Base-by-base conservation (phyloP, 495 filamentous ascomycete genomes). In the Tetracladium setigerum region DNA sequence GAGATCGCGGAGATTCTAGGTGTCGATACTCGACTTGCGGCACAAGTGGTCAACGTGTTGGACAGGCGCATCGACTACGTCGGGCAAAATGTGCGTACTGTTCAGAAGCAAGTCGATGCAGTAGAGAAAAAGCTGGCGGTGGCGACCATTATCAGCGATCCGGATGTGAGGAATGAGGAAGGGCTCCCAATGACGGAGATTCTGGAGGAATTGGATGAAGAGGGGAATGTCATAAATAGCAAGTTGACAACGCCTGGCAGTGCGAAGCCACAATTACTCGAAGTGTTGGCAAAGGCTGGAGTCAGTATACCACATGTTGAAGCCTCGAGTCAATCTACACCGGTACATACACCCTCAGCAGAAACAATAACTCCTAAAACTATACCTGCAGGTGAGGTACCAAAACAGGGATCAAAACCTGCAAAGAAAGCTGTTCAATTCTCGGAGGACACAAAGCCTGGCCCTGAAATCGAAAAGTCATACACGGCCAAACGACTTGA, bases 121-220 rank as follows among this genome's bases (percentile, higher is more conserved):
- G 81, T 77, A 5, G 81, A 95, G 65, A 71, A 84, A 46, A 82
- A 81, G 55, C 65, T 91, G 11, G 71, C 74, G 5, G 74, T 73
- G 3, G 67, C 66, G 2, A 58, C 48, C 0, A 64, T 75, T 11
- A 55, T 73, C 30, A 68, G 65, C 15, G 60, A 69, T 13, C 70
- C 67, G 1, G 69, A 74, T 48, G 66, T 65, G 4, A 70, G 64
- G 16, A 76, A 75, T 32, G 83, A 85, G 46, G 82, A 83, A 30
- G 69, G 82, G 49, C 61, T 89, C 38, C 84, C 88, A 2, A 72
- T 95, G 43, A 86, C 79, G 16, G 91, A 96, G 44, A 96, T 98
- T 49, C 65, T 81, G 35, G 91, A 98, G 63, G 83, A 95, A 66
- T 69, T 98, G 38, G 92, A 98, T 61, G 91, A 95, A 15, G 82